phyloP scores from a whole-genome alignment of 768 basidiomycete genomes.

The Calvatia gigantea region DNA sequence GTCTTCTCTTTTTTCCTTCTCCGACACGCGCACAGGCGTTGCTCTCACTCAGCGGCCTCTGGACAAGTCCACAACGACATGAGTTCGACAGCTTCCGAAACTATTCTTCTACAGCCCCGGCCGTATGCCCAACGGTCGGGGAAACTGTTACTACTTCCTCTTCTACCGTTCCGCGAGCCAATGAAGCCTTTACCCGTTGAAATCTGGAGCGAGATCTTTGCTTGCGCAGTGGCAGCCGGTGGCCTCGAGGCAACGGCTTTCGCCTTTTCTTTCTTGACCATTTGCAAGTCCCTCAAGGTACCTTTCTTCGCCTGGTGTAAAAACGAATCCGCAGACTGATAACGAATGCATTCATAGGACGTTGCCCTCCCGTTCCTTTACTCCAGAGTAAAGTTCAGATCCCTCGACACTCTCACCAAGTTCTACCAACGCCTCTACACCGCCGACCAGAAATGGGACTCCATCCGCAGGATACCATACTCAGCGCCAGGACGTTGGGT shows the following conservation, averaged over 20 bases:
- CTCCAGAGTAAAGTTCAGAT: constrained; percentile 43
- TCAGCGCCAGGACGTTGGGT: constrained; percentile 90
- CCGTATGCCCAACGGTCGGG: constrained; percentile 61
- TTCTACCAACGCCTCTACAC: constrained; percentile 55
- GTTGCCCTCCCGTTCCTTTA: constrained; percentile 67
- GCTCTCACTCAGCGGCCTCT: no score
- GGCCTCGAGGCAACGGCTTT: constrained; percentile 18
- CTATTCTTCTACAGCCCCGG: constrained; percentile 60
- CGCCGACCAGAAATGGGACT: constrained; percentile 83
- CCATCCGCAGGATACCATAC: constrained; percentile 81
- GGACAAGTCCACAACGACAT: constrained; percentile 14
- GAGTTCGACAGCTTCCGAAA: constrained; percentile 26
- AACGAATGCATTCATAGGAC: constrained; percentile 37
- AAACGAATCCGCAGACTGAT: background rate
- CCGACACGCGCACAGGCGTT: no score
- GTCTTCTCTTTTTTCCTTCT: no score
- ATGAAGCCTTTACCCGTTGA: constrained; percentile 61
- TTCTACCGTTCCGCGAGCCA: constrained; percentile 54
- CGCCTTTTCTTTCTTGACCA: constrained; percentile 33
- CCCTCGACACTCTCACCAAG: constrained; percentile 43
- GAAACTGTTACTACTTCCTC: constrained; percentile 60
- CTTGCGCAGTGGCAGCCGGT: constrained; percentile 28
- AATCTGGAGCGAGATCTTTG: constrained; percentile 66
- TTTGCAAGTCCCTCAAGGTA: constrained; percentile 48
- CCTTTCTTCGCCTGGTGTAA: constrained; percentile 10